phyloP scores from a whole-genome alignment of 257 asterid species.

The Solanum megistacrolobum region DNA sequence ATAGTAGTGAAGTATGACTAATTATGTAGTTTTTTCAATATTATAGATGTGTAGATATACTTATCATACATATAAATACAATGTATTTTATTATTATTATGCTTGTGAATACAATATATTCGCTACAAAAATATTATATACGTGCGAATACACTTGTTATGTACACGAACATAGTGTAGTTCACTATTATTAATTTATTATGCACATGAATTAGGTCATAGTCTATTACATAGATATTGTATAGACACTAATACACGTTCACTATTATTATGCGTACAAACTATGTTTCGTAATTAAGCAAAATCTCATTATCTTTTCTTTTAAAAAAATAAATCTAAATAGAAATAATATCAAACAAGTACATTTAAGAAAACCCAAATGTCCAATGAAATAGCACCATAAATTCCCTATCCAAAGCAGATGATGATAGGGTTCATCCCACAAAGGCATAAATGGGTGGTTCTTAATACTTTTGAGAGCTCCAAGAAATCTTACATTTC shows the following conservation, averaged over 20 bases:
- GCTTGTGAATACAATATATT: neutral
- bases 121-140: too few relatives aligned
- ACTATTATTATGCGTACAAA: neutral
- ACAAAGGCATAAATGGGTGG: slow-evolving; percentile 1
- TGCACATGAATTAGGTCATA: too few relatives aligned
- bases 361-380: neutral
- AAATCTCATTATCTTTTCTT: neutral
- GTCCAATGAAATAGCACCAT: slow-evolving; percentile 2
- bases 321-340: neutral
- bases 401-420: neutral
- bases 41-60: neutral
- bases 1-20: neutral
- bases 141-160: neutral
- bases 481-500: neutral
- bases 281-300: neutral
- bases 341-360: neutral
- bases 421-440: neutral
- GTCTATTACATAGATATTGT: neutral
- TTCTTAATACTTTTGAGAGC: neutral
- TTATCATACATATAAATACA: neutral
- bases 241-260: neutral
- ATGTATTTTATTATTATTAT: neutral
- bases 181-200: neutral
- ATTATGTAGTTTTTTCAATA: neutral
- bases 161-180: neutral